A percentile compares a stretch with the other conserved stretches of the same genome.
Evolutionary conservation across 192 early-diverging fungal species (phyloP).

Genomic region (Helicostylum pulchrum): DNA sequence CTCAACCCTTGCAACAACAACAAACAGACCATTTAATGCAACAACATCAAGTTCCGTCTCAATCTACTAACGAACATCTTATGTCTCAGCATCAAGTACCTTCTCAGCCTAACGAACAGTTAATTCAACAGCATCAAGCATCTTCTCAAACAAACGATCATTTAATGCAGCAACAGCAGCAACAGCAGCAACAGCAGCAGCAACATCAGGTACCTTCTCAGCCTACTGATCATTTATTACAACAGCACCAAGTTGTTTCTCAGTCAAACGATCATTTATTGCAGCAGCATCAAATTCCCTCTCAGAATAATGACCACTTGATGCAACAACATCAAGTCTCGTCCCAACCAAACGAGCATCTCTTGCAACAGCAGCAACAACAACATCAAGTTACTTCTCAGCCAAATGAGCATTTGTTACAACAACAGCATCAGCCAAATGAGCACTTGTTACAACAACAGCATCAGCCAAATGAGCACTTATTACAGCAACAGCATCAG

Average conservation of each 20-base stretch:
- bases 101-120: too few species aligned
- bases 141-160: too few species aligned
- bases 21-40: neutral
- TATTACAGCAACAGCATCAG: neutral
- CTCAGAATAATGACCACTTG: neutral
- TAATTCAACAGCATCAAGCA: too few species aligned
- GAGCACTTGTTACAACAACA: neutral
- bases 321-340: neutral
- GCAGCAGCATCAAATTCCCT: constrained; percentile 6
- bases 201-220: too few species aligned
- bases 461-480: neutral
- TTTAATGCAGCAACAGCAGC: too few species aligned
- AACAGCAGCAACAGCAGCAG: too few species aligned
- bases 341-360: too few species aligned
- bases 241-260: neutral
- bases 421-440: constrained; percentile 4
- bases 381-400: neutral
- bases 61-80: too few species aligned
- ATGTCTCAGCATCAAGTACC: too few species aligned
- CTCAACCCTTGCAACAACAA: constrained; percentile 6
- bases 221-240: neutral
- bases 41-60: neutral
- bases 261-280: neutral
- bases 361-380: too few species aligned
- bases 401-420: constrained; percentile 14